Evolutionary conservation across 306 rosid genomes (phyloP).

Genomic region (Quillaja saponaria): DNA sequence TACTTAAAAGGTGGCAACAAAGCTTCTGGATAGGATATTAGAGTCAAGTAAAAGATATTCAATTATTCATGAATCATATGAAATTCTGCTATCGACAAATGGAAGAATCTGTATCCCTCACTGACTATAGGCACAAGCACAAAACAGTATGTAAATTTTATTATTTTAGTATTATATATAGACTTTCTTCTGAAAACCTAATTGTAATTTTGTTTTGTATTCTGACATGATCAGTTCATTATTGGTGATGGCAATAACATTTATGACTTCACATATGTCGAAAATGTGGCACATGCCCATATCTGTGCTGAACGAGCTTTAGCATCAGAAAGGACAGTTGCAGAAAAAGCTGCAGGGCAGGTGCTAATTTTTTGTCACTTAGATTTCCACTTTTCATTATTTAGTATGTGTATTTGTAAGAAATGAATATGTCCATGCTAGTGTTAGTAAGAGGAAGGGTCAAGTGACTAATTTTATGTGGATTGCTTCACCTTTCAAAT

Average conservation of each 20-base stretch:
- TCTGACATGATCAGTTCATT: constrained; percentile 66
- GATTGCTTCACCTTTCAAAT: too few species aligned
- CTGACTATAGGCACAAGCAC: neutral
- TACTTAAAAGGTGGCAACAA: neutral
- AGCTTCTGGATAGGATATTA: constrained; percentile 9
- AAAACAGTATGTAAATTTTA: constrained; percentile 16
- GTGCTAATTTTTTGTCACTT: constrained; percentile 27
- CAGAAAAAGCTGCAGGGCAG: constrained; percentile 92
- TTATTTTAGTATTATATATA: constrained; percentile 1
- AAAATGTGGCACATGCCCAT: constrained; percentile 94
- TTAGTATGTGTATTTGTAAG: too few species aligned
- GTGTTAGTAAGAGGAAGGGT: too few species aligned
- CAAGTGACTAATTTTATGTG: too few species aligned
- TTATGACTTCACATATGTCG: constrained; percentile 91
- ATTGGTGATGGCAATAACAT: constrained; percentile 85
- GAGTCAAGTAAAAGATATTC: constrained; percentile 23
- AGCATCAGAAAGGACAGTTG: constrained; percentile 62
- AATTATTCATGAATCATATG: constrained; percentile 16
- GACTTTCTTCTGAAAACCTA: constrained; percentile 10
- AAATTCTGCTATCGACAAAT: constrained; percentile 18
- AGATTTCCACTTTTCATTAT: too few species aligned
- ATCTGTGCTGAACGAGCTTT: constrained; percentile 90
- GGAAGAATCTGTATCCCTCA: neutral
- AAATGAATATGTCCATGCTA: too few species aligned
- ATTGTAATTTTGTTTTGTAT: constrained; percentile 25